Percentiles rank a stretch among this genome's conserved stretches.
Evolutionary conservation across 306 rosid species (phyloP).

Genomic region (Quercus alba): DNA sequence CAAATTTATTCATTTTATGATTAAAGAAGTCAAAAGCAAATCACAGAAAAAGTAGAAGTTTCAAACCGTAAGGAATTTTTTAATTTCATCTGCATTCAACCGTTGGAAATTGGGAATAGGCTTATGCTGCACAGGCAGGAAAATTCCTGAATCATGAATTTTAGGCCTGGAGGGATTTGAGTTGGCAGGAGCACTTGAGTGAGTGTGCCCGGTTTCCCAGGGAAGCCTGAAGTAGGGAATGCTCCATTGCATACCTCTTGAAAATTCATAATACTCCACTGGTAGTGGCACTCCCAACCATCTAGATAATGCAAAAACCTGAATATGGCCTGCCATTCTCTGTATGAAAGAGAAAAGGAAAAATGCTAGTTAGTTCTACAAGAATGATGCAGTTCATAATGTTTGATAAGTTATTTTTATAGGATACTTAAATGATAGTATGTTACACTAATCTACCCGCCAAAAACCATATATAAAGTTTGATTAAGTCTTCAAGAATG

Average conservation of each 20-base stretch:
- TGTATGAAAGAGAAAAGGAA: constrained; percentile 35
- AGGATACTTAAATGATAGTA: background rate
- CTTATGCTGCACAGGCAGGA: no score
- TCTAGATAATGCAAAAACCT: constrained; percentile 76
- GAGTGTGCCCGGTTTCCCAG: constrained; percentile 55
- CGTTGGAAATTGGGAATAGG: constrained; percentile 12
- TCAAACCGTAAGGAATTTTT: constrained; percentile 63
- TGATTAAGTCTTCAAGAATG: no score
- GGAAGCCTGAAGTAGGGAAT: constrained; percentile 72
- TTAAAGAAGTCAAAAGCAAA: no score
- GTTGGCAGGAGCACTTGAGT: constrained; percentile 43
- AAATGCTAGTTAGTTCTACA: background rate
- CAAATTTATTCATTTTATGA: no score
- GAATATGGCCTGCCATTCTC: constrained; percentile 86
- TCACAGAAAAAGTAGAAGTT: background rate
- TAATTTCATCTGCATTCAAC: constrained; percentile 71
- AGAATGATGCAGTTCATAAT: background rate
- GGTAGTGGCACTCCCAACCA: constrained; percentile 76
- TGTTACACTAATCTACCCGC: background rate
- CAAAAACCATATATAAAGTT: background rate
- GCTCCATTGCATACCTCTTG: constrained; percentile 76
- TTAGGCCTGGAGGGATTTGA: constrained; percentile 30
- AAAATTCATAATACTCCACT: constrained; percentile 68
- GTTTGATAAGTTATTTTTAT: background rate
- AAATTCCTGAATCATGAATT: constrained; percentile 20